Evolutionary conservation across 257 asterid genomes (phyloP).

Genomic region (Salvia hispanica): DNA sequence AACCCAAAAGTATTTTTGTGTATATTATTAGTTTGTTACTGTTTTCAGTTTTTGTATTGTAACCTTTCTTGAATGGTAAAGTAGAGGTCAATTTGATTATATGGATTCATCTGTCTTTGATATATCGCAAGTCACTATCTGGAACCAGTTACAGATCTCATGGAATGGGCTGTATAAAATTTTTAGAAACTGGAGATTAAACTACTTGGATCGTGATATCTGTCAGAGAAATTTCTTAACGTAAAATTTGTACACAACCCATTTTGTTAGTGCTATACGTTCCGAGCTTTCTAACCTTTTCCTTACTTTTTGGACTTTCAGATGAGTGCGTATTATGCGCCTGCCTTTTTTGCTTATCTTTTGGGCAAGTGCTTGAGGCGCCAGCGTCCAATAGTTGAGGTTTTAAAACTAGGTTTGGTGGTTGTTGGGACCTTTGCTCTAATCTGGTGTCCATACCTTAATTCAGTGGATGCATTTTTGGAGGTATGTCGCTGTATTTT

Average conservation of each 20-base stretch:
- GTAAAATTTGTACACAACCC: not conserved
- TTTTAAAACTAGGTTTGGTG: constrained; percentile 72
- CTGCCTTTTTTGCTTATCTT: constrained; percentile 88
- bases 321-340: constrained; percentile 97
- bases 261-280: not conserved
- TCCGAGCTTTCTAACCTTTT: constrained; percentile 5
- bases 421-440: constrained; percentile 85
- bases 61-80: not conserved
- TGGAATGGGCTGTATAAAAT: not conserved
- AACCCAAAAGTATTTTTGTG: not conserved
- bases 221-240: constrained; percentile 12
- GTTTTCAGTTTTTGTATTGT: not conserved
- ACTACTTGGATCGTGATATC: constrained; percentile 9
- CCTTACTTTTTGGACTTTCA: constrained; percentile 38
- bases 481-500: constrained; percentile 52
- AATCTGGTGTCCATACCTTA: constrained; percentile 90
- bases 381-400: constrained; percentile 56
- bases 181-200: constrained; percentile 21
- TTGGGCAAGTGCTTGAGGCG: constrained; percentile 85
- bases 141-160: not conserved
- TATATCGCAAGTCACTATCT: constrained; percentile 2
- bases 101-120: constrained; percentile 5
- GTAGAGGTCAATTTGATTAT: not conserved
- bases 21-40: not conserved
- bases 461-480: constrained; percentile 64